Conservation (phyloP, 2,329 filamentous ascomycete species). For the Endothia cerciana region DNA sequence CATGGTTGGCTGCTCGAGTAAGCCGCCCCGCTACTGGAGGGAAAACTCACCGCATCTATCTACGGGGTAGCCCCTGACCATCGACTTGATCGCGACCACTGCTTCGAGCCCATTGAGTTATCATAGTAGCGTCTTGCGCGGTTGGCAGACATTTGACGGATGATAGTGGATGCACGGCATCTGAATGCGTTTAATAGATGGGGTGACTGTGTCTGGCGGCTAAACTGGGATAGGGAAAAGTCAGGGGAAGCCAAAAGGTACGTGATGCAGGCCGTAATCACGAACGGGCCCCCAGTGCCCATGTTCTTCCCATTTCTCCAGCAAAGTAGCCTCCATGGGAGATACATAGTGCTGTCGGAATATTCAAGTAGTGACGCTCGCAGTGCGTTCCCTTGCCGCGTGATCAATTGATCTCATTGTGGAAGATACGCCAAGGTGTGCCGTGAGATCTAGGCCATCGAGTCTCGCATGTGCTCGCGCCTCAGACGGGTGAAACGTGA, state of each 20-base stretch:
- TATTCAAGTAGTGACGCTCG: too few relatives aligned
- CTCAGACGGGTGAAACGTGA: not conserved
- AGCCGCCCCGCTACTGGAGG: not conserved
- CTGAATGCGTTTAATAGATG: not conserved
- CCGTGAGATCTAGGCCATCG: too few relatives aligned
- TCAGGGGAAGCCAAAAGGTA: not conserved
- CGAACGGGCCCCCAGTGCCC: too few relatives aligned
- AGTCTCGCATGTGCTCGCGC: too few relatives aligned
- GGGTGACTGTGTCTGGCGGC: not conserved
- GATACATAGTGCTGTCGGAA: too few relatives aligned
- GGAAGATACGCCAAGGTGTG: too few relatives aligned
- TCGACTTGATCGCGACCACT: not conserved
- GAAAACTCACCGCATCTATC: conserved; percentile 5
- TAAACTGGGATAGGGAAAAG: not conserved
- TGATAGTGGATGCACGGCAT: not conserved
- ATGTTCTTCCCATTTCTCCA: too few relatives aligned
- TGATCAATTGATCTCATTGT: too few relatives aligned
- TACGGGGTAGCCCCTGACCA: not conserved
- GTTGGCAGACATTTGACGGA: not conserved
- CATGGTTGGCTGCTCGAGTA: conserved; percentile 11
- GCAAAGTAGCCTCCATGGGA: too few relatives aligned
- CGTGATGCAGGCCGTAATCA: too few relatives aligned
- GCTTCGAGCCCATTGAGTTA: not conserved
- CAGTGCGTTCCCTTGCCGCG: too few relatives aligned
- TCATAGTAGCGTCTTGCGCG: not conserved